Conservation (phyloP, 2,329 filamentous ascomycete species). For the Talaromyces verruculosus region DNA sequence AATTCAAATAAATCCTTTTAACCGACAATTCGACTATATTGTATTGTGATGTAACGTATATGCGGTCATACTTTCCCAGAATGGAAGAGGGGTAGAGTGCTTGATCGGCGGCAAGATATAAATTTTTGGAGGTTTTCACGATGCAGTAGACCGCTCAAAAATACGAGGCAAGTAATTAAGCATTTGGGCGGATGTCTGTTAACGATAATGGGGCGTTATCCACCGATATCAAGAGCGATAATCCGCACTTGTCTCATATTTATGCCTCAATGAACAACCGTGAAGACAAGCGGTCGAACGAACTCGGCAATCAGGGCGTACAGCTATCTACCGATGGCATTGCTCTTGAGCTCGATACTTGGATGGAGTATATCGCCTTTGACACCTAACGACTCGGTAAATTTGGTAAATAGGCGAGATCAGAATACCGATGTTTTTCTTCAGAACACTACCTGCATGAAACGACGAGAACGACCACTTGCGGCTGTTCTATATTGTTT, state of each 20-base stretch:
- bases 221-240: not conserved
- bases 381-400: not conserved
- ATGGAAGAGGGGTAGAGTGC: not conserved
- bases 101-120: not conserved
- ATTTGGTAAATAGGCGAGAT: not conserved
- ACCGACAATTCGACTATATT: not conserved
- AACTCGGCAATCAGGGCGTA: not conserved
- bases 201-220: not conserved
- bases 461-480: not conserved
- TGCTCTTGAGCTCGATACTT: not conserved
- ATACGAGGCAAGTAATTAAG: not conserved
- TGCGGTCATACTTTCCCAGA: not conserved
- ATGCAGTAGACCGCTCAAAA: not conserved
- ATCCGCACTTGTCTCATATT: not conserved
- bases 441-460: not conserved
- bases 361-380: not conserved
- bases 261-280: not conserved
- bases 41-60: slow-evolving; percentile 1
- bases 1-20: not conserved
- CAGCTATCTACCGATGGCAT: not conserved
- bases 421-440: not conserved
- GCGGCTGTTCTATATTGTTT: not conserved
- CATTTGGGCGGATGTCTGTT: not conserved
- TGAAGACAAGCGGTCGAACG: not conserved
- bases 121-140: not conserved